A percentile compares a stretch with the other conserved stretches of the same genome.
Evolutionary conservation across 768 basidiomycete species (phyloP).

Genomic region (Crassisporium funariophilum): DNA sequence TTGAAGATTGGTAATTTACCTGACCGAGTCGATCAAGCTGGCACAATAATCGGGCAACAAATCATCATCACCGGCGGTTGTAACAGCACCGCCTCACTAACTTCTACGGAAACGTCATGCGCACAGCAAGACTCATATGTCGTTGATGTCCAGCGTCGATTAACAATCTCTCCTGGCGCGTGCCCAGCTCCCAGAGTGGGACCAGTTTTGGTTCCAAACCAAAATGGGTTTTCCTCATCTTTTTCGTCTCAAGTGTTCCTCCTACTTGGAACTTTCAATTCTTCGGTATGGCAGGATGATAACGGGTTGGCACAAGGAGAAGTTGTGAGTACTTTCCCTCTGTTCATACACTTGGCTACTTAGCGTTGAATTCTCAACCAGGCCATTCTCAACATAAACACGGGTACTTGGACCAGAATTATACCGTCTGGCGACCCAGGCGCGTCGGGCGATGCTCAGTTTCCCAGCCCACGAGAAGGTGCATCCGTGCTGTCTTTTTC

Average conservation of each 20-base stretch:
- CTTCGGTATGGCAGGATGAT: conserved; percentile 66
- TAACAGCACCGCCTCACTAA: conserved; percentile 28
- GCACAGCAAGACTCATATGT: conserved; percentile 63
- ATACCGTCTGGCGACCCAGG: conserved; percentile 78
- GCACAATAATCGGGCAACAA: conserved; percentile 54
- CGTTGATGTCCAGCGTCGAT: conserved; percentile 42
- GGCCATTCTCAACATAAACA: conserved; percentile 63
- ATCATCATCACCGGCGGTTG: conserved; percentile 68
- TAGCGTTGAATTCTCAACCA: conserved; percentile 25
- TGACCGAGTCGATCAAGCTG: conserved; percentile 51
- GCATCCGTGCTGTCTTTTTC: conserved; percentile 62
- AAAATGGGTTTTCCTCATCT: conserved; percentile 53
- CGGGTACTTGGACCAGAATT: conserved; percentile 70
- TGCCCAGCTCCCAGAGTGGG: conserved; percentile 72
- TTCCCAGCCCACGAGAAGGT: conserved; percentile 72
- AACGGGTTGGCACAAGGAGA: conserved; percentile 66
- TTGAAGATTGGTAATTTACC: conserved; percentile 43
- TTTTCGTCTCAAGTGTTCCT: conserved; percentile 70
- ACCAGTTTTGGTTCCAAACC: conserved; percentile 62
- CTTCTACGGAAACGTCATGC: conserved; percentile 48
- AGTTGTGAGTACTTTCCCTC: conserved; percentile 50
- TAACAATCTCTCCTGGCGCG: conserved; percentile 39
- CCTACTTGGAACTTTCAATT: conserved; percentile 67
- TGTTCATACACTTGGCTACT: conserved; percentile 1
- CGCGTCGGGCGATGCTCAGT: conserved; percentile 45